Evolutionary conservation across 306 rosid species (phyloP).

Genomic region (Citrullus amarus): DNA sequence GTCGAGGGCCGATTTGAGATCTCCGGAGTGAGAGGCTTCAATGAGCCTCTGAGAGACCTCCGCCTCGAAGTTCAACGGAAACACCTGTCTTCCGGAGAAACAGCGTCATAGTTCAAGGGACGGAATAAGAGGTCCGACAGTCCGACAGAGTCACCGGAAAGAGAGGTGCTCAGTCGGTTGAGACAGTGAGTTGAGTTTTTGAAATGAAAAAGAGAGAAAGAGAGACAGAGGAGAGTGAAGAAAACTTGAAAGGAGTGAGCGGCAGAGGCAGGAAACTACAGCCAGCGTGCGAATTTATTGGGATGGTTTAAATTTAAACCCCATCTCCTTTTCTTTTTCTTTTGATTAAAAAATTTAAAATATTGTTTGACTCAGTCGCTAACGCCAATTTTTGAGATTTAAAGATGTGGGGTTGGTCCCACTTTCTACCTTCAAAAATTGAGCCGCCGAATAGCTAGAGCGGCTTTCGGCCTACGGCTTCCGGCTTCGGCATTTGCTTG

Average conservation of each 20-base stretch:
- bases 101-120: constrained; percentile 46
- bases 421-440: not conserved
- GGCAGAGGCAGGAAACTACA: constrained; percentile 21
- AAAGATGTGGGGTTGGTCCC: constrained; percentile 11
- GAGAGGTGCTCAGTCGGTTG: constrained; percentile 5
- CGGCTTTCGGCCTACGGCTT: not conserved
- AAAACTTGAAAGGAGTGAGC: constrained; percentile 58
- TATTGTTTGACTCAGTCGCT: not conserved
- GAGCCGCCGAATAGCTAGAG: not conserved
- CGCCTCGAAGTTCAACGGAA: constrained; percentile 74
- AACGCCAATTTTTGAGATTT: not conserved
- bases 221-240: not conserved
- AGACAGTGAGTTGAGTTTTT: not conserved
- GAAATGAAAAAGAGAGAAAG: not conserved
- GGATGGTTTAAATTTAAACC: constrained; percentile 15
- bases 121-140: constrained; percentile 5
- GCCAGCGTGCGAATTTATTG: constrained; percentile 21
- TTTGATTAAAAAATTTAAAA: not conserved
- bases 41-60: constrained; percentile 71
- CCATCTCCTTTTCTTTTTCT: not conserved
- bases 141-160: constrained; percentile 11
- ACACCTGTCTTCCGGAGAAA: constrained; percentile 72
- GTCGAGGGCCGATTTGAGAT: constrained; percentile 46
- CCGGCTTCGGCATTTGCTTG: not conserved
- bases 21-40: constrained; percentile 66